Percentiles rank a stretch among this genome's conserved stretches.
phyloP scores from a whole-genome alignment of 2,329 filamentous ascomycete genomes.

The Phialocephala subalpina region DNA sequence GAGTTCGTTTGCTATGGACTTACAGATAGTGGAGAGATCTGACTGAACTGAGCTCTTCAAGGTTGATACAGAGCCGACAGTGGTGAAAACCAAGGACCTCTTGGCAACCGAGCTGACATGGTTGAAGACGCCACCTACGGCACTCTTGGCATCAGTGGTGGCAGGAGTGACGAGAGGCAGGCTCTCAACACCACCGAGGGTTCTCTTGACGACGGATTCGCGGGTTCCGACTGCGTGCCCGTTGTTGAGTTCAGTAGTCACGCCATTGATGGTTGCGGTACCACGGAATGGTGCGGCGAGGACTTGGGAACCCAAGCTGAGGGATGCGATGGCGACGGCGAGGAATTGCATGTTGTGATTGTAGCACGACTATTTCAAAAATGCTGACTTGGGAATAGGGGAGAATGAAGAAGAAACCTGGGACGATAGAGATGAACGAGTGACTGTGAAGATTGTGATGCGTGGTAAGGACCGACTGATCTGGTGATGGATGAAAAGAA shows the following conservation, averaged over 20 bases:
- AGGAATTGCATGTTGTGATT: conserved; percentile 26
- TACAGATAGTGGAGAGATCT: conserved; percentile 27
- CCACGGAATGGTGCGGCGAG: conserved; percentile 17
- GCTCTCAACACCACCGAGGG: not conserved
- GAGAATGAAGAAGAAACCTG: not conserved
- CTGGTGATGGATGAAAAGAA: not conserved
- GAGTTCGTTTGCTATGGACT: not conserved
- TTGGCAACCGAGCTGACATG: not conserved
- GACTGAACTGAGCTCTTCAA: conserved; percentile 10
- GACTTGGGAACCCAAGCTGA: conserved; percentile 23
- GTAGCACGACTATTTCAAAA: not conserved
- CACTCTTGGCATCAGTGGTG: not conserved
- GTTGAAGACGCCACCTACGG: not conserved
- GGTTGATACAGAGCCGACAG: conserved; percentile 7
- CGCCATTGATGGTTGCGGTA: not conserved
- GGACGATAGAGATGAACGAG: not conserved
- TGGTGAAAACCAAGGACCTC: conserved; percentile 8
- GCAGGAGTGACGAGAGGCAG: not conserved
- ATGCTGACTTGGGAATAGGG: not conserved
- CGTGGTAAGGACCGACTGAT: not conserved
- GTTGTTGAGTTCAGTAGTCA: not conserved
- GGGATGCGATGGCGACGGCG: conserved; percentile 17
- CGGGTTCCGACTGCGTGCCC: not conserved
- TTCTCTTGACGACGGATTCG: not conserved
- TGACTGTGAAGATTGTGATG: not conserved